Base-by-base conservation (phyloP, 2,329 filamentous ascomycete genomes). In the Phialophora chinensis region DNA sequence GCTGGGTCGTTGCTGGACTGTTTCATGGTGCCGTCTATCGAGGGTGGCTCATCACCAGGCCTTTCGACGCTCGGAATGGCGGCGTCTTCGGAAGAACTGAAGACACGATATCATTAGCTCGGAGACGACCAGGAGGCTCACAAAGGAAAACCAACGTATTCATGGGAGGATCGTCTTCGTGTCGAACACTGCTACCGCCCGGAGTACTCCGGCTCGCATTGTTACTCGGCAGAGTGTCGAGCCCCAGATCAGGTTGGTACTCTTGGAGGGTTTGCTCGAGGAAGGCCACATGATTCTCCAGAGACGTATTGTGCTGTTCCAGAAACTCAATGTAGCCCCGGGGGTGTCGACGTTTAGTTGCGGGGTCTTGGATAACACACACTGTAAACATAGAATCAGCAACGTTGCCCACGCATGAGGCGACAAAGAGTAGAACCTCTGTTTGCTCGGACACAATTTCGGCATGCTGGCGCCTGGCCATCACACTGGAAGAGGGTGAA, bases 271-370 rank as follows among this genome's bases (percentile, higher is more conserved):
- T 52, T 2, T 29, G 53, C 55, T 66, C 64, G 38, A 66, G 60
- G 53, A 63, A 63, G 29, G 64, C 60, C 14, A 66, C 60, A 60
- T 55, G 64, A 10, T 63, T 55, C 27, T 62, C 64, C n/a, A 66
- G 59, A 20, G 53, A 58, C 2, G 63, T 20, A 33, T 66, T 66
- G 47, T 66, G 63, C 52, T 62, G 49, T 42, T 66, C 63, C n/a
- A 66, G 53, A 27, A 52, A 58, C 33, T 66, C 64, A 10, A 66
- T 52, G 60, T 66, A 66, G 29, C 60, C 60, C 23, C 64, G 64
- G 8, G 64, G 59, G 53, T 66, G 64, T 42, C 42, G 59, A 11
- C 64, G 64, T 54, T 66, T 62, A 47, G 64, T 66, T 5, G 64
- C n/a, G n/a, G 64, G 64, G 56, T 66, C 64, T 35, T 63, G 59